phyloP scores from a whole-genome alignment of 2,329 filamentous ascomycete genomes.

The Periconia digitata region DNA sequence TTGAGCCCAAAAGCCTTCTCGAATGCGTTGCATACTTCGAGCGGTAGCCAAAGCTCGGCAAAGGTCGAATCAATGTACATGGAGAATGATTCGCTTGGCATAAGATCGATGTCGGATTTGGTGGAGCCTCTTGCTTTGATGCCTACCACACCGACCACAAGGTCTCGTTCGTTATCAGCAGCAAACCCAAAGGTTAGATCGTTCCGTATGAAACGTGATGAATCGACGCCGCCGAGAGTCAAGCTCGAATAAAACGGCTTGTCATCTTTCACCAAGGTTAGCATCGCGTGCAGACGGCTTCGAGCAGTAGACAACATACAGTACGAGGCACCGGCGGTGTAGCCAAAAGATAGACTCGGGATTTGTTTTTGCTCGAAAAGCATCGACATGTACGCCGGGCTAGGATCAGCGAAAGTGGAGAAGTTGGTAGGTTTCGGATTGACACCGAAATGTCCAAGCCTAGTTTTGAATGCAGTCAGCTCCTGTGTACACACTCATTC shows the following conservation, averaged over 20 bases:
- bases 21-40: constrained; percentile 63
- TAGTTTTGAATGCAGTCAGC: no score
- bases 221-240: constrained; percentile 71
- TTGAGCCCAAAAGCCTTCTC: constrained; percentile 64
- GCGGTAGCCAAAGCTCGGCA: constrained; percentile 52
- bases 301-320: constrained; percentile 47
- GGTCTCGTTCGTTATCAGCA: constrained; percentile 59
- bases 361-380: constrained; percentile 61
- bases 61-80: constrained; percentile 54
- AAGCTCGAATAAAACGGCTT: constrained; percentile 49
- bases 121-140: constrained; percentile 38
- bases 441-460: constrained; percentile 50
- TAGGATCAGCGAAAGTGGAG: constrained; percentile 54
- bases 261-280: constrained; percentile 19
- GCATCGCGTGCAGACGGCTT: not conserved
- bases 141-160: constrained; percentile 59
- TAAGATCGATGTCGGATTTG: constrained; percentile 40
- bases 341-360: constrained; percentile 73
- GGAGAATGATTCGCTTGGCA: constrained; percentile 39
- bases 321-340: constrained; percentile 75
- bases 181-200: constrained; percentile 60
- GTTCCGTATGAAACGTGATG: constrained; percentile 63
- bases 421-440: constrained; percentile 55
- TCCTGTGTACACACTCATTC: no score
- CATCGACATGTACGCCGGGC: constrained; percentile 53